Evolutionary conservation across 306 rosid genomes (phyloP).

Genomic region (Calophaca sinica): DNA sequence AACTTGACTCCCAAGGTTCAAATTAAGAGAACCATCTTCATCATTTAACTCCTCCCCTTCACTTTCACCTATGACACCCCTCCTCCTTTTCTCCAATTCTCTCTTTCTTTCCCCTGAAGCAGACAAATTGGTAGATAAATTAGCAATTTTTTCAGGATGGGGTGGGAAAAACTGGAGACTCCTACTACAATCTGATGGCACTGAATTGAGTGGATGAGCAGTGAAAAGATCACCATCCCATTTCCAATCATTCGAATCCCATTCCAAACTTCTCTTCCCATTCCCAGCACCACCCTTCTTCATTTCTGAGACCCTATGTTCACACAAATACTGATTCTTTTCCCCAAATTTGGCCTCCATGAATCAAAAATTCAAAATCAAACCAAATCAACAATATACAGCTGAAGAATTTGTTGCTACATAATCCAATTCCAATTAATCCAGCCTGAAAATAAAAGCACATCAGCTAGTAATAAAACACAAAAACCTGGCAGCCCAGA

Average conservation of each 20-base stretch:
- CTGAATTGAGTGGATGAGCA: constrained; percentile 64
- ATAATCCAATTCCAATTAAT: constrained; percentile 25
- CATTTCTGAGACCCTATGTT: constrained; percentile 54
- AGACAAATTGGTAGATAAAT: constrained; percentile 56
- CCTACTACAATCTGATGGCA: constrained; percentile 62
- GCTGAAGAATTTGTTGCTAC: constrained; percentile 17
- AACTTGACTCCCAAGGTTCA: constrained; percentile 70
- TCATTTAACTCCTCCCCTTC: constrained; percentile 58
- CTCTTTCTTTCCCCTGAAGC: constrained; percentile 57
- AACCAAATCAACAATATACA: constrained; percentile 8
- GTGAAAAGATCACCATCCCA: constrained; percentile 87
- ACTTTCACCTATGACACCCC: constrained; percentile 43
- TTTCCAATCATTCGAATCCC: constrained; percentile 88
- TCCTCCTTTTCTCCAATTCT: constrained; percentile 76
- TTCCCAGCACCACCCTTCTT: constrained; percentile 46
- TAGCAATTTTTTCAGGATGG: constrained; percentile 52
- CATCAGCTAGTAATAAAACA: neutral
- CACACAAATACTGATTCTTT: constrained; percentile 51
- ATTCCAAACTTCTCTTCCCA: constrained; percentile 69
- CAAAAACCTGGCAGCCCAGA: constrained; percentile 40
- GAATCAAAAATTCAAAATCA: constrained; percentile 25
- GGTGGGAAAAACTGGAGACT: constrained; percentile 65
- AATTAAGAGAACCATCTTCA: constrained; percentile 63
- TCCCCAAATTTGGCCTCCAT: constrained; percentile 77
- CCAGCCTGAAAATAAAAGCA: constrained; percentile 27